A percentile compares a stretch with the other conserved stretches of the same genome.
Conservation (phyloP, 2,329 filamentous ascomycete genomes). For the Aureobasidium sp. region DNA sequence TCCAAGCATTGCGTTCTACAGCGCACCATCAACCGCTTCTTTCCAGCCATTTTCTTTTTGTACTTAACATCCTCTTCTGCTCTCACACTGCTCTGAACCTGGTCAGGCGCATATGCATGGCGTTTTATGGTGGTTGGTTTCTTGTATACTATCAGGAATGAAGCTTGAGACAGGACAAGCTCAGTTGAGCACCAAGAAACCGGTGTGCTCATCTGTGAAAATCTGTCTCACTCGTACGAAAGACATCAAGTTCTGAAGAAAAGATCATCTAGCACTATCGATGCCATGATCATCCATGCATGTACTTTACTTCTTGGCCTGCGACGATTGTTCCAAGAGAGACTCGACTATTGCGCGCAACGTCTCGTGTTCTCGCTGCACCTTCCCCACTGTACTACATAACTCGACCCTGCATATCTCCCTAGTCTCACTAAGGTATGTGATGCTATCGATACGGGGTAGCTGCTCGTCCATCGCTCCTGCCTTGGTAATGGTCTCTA, state of each 20-base stretch:
- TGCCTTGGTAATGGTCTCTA: background rate
- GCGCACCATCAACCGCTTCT: background rate
- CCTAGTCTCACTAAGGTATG: background rate
- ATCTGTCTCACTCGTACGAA: background rate
- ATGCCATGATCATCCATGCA: background rate
- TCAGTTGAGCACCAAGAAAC: background rate
- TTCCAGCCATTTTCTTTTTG: background rate
- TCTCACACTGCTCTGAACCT: background rate
- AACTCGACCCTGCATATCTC: background rate
- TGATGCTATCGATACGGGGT: background rate
- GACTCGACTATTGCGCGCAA: background rate
- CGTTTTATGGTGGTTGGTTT: background rate
- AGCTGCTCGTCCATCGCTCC: background rate
- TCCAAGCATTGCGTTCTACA: background rate
- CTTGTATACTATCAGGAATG: background rate
- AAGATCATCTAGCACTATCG: background rate
- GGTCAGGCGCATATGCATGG: slow-evolving; percentile 1
- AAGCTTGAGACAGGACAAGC: background rate
- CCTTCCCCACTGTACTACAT: background rate
- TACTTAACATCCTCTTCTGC: background rate
- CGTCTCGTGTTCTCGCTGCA: background rate
- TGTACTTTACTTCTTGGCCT: background rate
- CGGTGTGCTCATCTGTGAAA: background rate
- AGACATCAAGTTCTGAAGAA: background rate
- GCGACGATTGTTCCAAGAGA: background rate